Conservation (phyloP, 495 filamentous ascomycete species). For the Thermochaetoides thermophila region DNA sequence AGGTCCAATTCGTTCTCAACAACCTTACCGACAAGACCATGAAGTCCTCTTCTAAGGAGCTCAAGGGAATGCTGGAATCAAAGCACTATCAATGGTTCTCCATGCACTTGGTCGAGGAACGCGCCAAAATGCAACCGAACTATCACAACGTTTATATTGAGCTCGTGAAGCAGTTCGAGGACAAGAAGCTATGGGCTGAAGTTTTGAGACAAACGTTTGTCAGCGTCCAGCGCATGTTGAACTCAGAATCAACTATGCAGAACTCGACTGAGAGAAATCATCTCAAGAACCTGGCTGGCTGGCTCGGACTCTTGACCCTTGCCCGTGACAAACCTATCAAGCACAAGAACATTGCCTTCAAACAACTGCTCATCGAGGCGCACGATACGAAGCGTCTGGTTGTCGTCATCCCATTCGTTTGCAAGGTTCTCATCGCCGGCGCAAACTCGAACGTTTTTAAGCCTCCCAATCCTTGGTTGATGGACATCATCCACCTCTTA, state of each 20-base stretch:
- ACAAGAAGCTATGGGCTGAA: slow-evolving; percentile 66
- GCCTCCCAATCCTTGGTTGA: slow-evolving; percentile 91
- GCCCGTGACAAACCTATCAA: slow-evolving; percentile 92
- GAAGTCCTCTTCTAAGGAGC: slow-evolving; percentile 60
- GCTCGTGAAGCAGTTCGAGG: slow-evolving; percentile 67
- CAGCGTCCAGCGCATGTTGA: slow-evolving; percentile 69
- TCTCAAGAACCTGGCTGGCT: slow-evolving; percentile 79
- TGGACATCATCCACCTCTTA: slow-evolving; percentile 80
- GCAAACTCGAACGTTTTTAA: slow-evolving; percentile 77
- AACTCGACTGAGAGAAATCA: slow-evolving; percentile 69
- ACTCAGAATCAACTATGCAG: slow-evolving; percentile 69
- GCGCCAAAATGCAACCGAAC: slow-evolving; percentile 91
- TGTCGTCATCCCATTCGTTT: slow-evolving; percentile 89
- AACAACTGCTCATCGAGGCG: slow-evolving; percentile 82
- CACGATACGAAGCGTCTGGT: slow-evolving; percentile 79
- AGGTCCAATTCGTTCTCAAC: slow-evolving; percentile 89
- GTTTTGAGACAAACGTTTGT: slow-evolving; percentile 88
- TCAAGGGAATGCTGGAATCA: slow-evolving; percentile 61
- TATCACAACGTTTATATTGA: slow-evolving; percentile 87
- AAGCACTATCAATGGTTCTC: slow-evolving; percentile 93
- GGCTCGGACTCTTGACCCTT: slow-evolving; percentile 87
- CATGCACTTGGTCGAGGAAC: slow-evolving; percentile 85
- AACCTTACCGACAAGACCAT: slow-evolving; percentile 86
- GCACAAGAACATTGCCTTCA: slow-evolving; percentile 93
- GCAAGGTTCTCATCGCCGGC: slow-evolving; percentile 79